Base-by-base conservation (phyloP, 2,329 filamentous ascomycete species). In the Microsporum audouinii region DNA sequence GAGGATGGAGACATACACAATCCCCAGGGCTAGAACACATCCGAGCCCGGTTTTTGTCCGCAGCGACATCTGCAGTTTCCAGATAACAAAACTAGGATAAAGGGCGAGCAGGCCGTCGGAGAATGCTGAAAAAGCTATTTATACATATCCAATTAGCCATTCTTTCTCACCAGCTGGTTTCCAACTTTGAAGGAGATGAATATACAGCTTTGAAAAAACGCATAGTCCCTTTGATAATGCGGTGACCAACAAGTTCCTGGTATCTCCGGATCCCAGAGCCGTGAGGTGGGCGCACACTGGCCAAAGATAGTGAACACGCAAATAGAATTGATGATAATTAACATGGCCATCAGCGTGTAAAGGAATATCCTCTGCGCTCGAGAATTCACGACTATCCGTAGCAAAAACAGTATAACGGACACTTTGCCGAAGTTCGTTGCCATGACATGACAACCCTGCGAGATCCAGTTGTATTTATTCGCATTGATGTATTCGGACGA, bases 61-160 rank as follows among this genome's bases (percentile, higher is more conserved):
- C 38, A 23, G 10, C 8, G 33, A 45, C 58, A 60, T 63, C 29
- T 59, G 60, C 34, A 61, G 38, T n/a, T 58, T 59, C 47, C 62
- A 59, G n/a, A 65, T 63, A 6, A 65, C 59, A 27, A 65, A 65
- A n/a, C 61, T 51, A 12, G 63, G 63, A 36, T 63, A 65, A n/a
- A 62, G 39, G 7, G 63, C 63, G 3, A 65, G 63, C 23, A 58
- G n/a, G 39, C 62, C 45, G 41, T 64, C 61, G 12, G 61, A 58
- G 34, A 61, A 57, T 8, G 63, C 63, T 14, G 61, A 63, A 17
- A 63, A 63, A 14, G 63, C 63, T 64, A 29, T 7, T 34, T 5
- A 17, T 12, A 7, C 6, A 5, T 51, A 27, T 12, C 27, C 8
- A 33, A n/a, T 43, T 7, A 23, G 14, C 23, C 27, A 51, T 27